phyloP scores from a whole-genome alignment of 768 basidiomycete genomes.

The Suillus weaverae region DNA sequence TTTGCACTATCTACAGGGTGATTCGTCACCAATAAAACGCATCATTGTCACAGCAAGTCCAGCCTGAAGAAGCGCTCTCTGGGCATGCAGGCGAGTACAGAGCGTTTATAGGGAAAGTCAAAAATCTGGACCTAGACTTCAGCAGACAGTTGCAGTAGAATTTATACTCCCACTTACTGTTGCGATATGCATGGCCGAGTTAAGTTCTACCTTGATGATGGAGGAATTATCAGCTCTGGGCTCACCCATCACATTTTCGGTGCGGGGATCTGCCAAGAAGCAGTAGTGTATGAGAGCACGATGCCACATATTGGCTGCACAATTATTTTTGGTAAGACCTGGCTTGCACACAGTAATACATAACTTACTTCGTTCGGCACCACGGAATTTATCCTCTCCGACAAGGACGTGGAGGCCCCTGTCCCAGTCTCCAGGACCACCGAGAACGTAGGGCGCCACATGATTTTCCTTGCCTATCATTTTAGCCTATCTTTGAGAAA shows the following conservation, averaged over 20 bases:
- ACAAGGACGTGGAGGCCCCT: constrained; percentile 46
- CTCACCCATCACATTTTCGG: constrained; percentile 42
- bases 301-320: constrained; percentile 20
- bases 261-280: constrained; percentile 46
- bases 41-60: constrained; percentile 17
- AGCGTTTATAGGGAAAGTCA: constrained; percentile 29
- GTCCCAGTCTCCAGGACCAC: constrained; percentile 32
- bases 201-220: constrained; percentile 27
- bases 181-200: constrained; percentile 21
- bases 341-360: neutral
- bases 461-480: constrained; percentile 18
- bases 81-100: constrained; percentile 11
- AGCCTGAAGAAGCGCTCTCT: constrained; percentile 27
- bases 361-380: constrained; percentile 40
- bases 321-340: neutral
- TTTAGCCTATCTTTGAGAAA: neutral
- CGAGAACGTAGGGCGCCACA: constrained; percentile 25
- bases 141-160: neutral
- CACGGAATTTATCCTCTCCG: constrained; percentile 48
- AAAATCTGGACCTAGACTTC: constrained; percentile 16
- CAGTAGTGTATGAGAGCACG: constrained; percentile 40
- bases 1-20: neutral
- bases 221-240: constrained; percentile 36
- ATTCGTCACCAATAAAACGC: neutral
- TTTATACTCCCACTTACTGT: constrained; percentile 14